phyloP scores from a whole-genome alignment of 1,139 yeast species.

The Zygoascus meyerae region DNA sequence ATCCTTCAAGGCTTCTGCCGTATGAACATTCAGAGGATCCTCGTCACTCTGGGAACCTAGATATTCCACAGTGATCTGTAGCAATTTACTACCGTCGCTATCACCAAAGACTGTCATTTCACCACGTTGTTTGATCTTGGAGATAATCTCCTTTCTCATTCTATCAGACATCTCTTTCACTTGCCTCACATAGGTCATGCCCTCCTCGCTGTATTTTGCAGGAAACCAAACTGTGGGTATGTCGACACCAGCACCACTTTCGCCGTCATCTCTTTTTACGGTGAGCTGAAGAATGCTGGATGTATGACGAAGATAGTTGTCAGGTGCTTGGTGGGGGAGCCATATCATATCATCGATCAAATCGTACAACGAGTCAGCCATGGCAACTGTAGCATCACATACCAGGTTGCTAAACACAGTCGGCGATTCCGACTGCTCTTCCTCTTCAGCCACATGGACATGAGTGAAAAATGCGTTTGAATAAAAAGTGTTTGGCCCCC shows the following conservation, averaged over 20 bases:
- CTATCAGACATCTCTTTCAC: slow-evolving; percentile 17
- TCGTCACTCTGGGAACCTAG: slow-evolving; percentile 15
- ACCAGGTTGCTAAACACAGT: slow-evolving; percentile 20
- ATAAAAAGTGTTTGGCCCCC: slow-evolving; percentile 18
- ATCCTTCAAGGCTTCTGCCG: slow-evolving; percentile 11
- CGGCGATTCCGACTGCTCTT: neutral
- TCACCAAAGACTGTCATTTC: slow-evolving; percentile 28
- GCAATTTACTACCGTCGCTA: slow-evolving; percentile 31
- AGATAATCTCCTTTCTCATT: slow-evolving; percentile 25
- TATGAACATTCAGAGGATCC: slow-evolving; percentile 1
- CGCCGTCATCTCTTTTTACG: slow-evolving; percentile 34
- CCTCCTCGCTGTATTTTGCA: slow-evolving; percentile 38
- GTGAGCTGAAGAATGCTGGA: slow-evolving; percentile 39
- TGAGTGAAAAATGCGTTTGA: slow-evolving; percentile 18
- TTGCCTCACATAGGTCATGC: slow-evolving; percentile 22
- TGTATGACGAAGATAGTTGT: slow-evolving; percentile 30
- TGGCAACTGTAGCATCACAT: slow-evolving; percentile 25
- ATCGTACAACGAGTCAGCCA: slow-evolving; percentile 23
- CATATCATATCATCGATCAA: slow-evolving; percentile 27
- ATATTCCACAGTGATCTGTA: slow-evolving; percentile 29
- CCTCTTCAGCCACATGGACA: slow-evolving; percentile 13
- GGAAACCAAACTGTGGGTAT: slow-evolving; percentile 41
- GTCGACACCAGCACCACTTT: slow-evolving; percentile 34
- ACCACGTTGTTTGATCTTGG: slow-evolving; percentile 17
- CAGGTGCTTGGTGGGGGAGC: slow-evolving; percentile 25